Percentiles rank a stretch among this genome's conserved stretches.
Conservation (phyloP, 192 early-diverging fungal species). For the Gonapodya sp. region DNA sequence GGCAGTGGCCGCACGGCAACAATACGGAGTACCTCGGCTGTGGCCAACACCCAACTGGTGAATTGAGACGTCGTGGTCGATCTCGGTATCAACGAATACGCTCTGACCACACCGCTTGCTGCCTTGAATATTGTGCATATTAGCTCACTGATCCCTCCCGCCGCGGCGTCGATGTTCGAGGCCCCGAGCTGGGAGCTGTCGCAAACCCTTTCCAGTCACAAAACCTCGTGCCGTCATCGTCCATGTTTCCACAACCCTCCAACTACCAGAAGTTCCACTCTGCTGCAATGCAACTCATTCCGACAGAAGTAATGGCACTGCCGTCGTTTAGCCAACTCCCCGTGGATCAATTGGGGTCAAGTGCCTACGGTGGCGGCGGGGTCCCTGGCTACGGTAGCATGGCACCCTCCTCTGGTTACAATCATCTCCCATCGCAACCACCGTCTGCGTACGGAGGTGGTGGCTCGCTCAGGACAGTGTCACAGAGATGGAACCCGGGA, state of each 20-base stretch:
- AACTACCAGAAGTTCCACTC: neutral
- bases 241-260: neutral
- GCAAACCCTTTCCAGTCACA: no score
- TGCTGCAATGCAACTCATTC: neutral
- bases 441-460: no score
- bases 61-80: neutral
- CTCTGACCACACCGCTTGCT: neutral
- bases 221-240: neutral
- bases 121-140: neutral
- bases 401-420: no score
- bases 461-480: no score
- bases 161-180: neutral
- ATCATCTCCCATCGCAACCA: no score
- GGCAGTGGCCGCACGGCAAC: neutral
- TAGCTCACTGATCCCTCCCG: neutral
- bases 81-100: no score
- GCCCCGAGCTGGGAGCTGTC: no score
- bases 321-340: neutral
- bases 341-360: no score
- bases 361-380: no score
- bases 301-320: neutral
- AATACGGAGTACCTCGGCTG: neutral
- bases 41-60: neutral
- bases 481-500: no score
- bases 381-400: no score